Evolutionary conservation across 495 filamentous ascomycete genomes (phyloP), one percentile per base, ranked within the genome.

Genomic region (Podospora australis): DNA sequence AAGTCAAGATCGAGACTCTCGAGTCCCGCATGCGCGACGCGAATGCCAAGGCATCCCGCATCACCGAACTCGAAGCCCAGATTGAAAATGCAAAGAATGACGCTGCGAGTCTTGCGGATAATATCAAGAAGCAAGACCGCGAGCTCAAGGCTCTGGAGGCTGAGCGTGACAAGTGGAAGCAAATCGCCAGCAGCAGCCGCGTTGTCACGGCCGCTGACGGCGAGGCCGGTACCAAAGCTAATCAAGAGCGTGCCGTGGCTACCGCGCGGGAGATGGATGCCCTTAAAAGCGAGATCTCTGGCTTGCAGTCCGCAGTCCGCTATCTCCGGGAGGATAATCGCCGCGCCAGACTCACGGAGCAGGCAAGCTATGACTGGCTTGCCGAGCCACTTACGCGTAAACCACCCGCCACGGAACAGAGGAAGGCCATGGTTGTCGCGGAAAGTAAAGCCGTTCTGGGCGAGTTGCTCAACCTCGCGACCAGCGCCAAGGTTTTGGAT

Each of bases 1-100:
- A 80, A 2, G 85, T 95, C 50, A 94, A 95, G 64, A 91, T 95
- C 58, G 92, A 96, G 66, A 86, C 88, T 4, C 83, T 97, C 36
- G 90, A 96, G 60, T 75, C 77, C 19, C 75, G 84, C 13, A 86
- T 82, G 75, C 80, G 86, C 32, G 90, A 95, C 54, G 79, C 87
- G 10, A 78, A 84, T 25, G 84, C 87, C 49, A 82, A 84, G 60
- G 69, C 75, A 19, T 72, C 77, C 21, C 69, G 71, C 19, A 84
- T 89, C 45, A 72, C 71, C 22, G 81, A 84, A 25, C 72, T 88
- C 2, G 83, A 88, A 56, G 63, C 64, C 11, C 64, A 75, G 67
- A 66, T 88, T 59, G 62, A 71, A 46, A 61, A 78, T 59, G 78
- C 78, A 57, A 60, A 78, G 16, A 63, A 73, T 24, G 62, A 70